Evolutionary conservation across 2,329 filamentous ascomycete genomes (phyloP).

Genomic region (Talaromyces sp.): DNA sequence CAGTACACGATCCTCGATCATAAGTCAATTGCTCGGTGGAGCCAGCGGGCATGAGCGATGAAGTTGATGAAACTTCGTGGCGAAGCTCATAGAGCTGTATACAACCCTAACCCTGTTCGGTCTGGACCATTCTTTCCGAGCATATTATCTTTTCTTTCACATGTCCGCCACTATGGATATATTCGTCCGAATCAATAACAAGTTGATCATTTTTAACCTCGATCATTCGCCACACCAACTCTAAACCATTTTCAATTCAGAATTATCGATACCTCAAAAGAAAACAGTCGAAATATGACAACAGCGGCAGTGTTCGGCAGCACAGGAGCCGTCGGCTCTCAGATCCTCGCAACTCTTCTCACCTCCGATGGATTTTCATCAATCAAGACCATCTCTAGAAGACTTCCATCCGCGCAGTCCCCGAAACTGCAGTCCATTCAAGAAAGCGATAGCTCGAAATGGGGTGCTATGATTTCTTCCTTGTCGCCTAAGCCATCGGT

Average conservation of each 20-base stretch:
- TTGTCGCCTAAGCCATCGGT: conserved; percentile 7
- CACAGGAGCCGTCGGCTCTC: conserved; percentile 8
- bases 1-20: not conserved
- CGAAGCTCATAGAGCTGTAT: not conserved
- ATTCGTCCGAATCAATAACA: not conserved
- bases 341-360: not conserved
- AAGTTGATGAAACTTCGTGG: not conserved
- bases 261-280: not conserved
- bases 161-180: not conserved
- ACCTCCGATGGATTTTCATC: conserved; percentile 1
- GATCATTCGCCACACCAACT: not conserved
- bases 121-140: not conserved
- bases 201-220: not conserved
- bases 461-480: not conserved
- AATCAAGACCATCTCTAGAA: conserved; percentile 5
- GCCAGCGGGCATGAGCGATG: not conserved
- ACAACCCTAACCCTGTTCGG: not conserved
- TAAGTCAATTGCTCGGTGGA: not conserved
- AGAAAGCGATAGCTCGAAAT: conserved; percentile 1
- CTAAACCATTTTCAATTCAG: not conserved
- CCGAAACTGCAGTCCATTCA: not conserved
- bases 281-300: not conserved
- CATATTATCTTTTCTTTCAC: not conserved
- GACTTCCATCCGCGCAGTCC: conserved; percentile 6
- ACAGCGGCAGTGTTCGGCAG: conserved; percentile 5